Base-by-base conservation (phyloP, 306 rosid genomes). In the Quercus glauca region DNA sequence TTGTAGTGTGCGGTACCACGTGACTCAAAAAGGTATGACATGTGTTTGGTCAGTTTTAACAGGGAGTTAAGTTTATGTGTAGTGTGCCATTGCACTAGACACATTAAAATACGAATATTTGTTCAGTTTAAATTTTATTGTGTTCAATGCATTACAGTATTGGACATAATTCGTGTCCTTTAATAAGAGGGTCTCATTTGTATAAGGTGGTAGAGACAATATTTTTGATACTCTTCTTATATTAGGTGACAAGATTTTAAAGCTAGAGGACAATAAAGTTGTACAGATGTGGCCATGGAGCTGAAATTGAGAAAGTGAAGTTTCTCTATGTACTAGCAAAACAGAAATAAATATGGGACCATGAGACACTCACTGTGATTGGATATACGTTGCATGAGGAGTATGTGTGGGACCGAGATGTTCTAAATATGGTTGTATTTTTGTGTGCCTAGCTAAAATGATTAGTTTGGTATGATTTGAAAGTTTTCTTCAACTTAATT, bases 351-450 rank as follows among this genome's bases (percentile, higher is more conserved):
- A 71, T 13, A 75, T 52, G 85, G 89, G 80, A 20, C 77, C 77
- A 41, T 25, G 17, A 72, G 21, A 37, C 68, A 65, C 73, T 63
- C 51, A 0, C 23, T 51, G 76, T 3, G 76, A 73, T 76, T 85
- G 74, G 70, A 73, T 79, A 73, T 81, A 75, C 83, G 71, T 56
- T 86, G 84, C 92, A 83, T 86, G 91, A 55, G 58, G 19, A 45
- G 58, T 71, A 33, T 53, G 29, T 1, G 53, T 86, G 84, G 87
- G 81, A 70, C 84, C 79, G 57, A 3, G n/a, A 28, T 17, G 5
- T 11, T 67, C 45, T 41, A 41, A 41, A 41, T 41, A 41, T 41
- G 11, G 2, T 37, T 37, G 11, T 41, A 3, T 41, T 41, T 41
- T 41, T 41, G 45, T 67, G 29, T 55, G 33, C 29, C 58, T 19